Evolutionary conservation across 805 yeast genomes (phyloP), one percentile per base, ranked within the genome.

Genomic region (Komagataella pastoris): DNA sequence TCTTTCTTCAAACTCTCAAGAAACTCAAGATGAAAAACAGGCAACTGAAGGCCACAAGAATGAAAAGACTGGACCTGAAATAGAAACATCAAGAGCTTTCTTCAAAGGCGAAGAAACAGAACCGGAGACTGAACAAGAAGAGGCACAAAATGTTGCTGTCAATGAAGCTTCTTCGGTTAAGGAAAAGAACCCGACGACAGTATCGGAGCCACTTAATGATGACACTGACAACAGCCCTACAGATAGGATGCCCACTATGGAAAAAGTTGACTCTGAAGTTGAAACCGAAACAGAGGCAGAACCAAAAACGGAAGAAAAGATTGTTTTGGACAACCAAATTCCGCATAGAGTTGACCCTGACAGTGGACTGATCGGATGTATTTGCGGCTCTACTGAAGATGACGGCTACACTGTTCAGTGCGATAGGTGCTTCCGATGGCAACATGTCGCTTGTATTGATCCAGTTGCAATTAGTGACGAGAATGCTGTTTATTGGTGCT

Each of bases 371-470:
- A 90, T 91, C 51, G 88, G 96, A 1, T 91, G 98, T 67, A 79
- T 90, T 7, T 91, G 98, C 72, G 88, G 81, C 1, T 81, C 74
- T 58, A 86, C 81, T 53, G 95, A 88, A 54, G 97, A 88, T 66
- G 93, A 91, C 58, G 97, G 97, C 0, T 84, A 88, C 61, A 90
- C 95, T 21, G 86, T 93, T 55, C 98, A 93, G 67, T 93, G 99
- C 69, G 97, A 89, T 63, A 75, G 79, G 40, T 90, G 98, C 65
- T 83, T 78, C 65, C 79, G 96, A 55, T 90, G 97, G 97, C 97
- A 90, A 63, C 98, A 90, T 68, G 89, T 93, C 24, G 73, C 79
- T n/a, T 90, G 98, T 66, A 87, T 88, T 78, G 85, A 84, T 6
- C 87, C 86, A 53, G 72, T 72, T 47, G 77, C 82, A 47, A 79